Evolutionary conservation across 352 stramenopile genomes (phyloP), one percentile per base, ranked within the genome.

Genomic region (Pythium sukuiense): DNA sequence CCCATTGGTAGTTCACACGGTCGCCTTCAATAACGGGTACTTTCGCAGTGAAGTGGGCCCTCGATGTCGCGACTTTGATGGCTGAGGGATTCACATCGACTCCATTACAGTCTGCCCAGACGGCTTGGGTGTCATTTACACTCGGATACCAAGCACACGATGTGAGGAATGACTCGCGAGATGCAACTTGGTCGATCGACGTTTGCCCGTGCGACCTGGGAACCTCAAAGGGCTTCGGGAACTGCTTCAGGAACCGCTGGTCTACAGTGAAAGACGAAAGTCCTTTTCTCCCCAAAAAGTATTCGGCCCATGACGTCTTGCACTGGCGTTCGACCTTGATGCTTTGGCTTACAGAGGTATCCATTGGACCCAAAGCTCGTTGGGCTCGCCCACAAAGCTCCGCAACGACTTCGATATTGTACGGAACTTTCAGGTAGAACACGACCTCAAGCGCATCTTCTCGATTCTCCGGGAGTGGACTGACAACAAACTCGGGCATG

Each of bases 121-220:
- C 67, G 6, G 82, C 26, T 11, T 52, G 9, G 9, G 65, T 79
- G 0, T 59, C 65, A 6, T 11, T 4, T 2, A 78, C 56, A 0
- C 13, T 48, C 4, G 77, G 83, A 61, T 75, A 72, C 77, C 77
- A 87, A 7, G 87, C 59, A 43, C 80, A 88, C 11, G 70, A 43
- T 0, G 20, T 50, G 0, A 53, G 63, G 29, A 72, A 76, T 1
- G 67, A 59, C 2, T 73, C 45, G 14, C 61, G 30, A 5, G 24
- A 63, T 6, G 37, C 20, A 1, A 83, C 56, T 11, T 29, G 35
- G 32, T 83, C 72, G 13, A 83, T 65, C 11, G 48, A 65, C 0
- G 18, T 63, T 16, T 67, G 61, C 0, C 63, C 55, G 5, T 61
- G 72, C 62, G 32, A 79, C 57, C n/a, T 61, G 24, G 72, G 68